Evolutionary conservation across 2,329 filamentous ascomycete genomes (phyloP), one percentile per base, ranked within the genome.

Genomic region (Trichoderma gracile): DNA sequence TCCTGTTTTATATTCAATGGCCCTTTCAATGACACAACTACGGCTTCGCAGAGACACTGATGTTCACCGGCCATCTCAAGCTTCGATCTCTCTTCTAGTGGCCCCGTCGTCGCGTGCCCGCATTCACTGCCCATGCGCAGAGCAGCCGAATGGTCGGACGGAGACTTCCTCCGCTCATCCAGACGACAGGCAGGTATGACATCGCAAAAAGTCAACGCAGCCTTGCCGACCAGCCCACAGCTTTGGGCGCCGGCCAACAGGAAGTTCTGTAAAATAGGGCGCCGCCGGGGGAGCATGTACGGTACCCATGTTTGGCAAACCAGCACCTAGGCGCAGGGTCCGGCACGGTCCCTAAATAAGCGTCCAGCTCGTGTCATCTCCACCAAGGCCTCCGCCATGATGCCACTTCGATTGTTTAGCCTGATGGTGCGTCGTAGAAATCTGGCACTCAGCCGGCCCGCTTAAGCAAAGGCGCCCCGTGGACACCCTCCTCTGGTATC

Each of bases 271-370:
- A 23, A n/a, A 49, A 61, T 38, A 62, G 49, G 49, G 59, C 40
- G 40, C 59, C 54, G n/a, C n/a, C n/a, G n/a, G n/a, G 59, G 49
- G 19, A 38, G 27, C 49, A 33, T 52, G 49, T 62, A 43, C 25
- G 33, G 27, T 62, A 43, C 25, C 59, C 59, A 54, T 38, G 49
- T 62, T 46, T 46, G 49, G 59, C 49, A 62, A 62, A 54, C 27
- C 60, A 63, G 42, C 27, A 43, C 52, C 60, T 56, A 14, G 52
- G 60, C 62, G 47, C 63, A 60, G 63, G 63, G 56, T 58, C 56
- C 42, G 56, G 56, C 56, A 64, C 47, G 42, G 63, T 65, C 63
- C 63, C 63, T 61, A 65, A 60, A 61, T 65, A 65, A 65, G 63
- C 58, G 40, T 60, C 64, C 58, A 47, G 52, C 64, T 62, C 55